Evolutionary conservation across 306 rosid species (phyloP), one percentile per base, ranked within the genome.

Genomic region (Adenanthera pavonina): DNA sequence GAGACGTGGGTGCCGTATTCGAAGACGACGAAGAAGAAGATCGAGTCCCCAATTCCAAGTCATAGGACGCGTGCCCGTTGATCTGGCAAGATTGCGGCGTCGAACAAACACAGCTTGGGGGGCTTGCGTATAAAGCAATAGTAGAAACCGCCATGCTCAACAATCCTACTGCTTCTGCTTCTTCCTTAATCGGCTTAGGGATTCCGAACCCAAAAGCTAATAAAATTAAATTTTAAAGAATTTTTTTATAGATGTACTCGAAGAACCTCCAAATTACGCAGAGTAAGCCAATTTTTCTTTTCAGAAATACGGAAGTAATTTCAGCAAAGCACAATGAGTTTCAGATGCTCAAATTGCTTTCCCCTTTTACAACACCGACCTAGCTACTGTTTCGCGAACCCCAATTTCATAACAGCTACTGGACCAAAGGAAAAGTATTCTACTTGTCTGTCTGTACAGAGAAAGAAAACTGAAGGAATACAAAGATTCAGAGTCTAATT

Each of bases 91-190:
- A 89, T 61, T 92, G 89, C 35, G 98, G 81, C 41, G 97, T 51
- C 12, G 99, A 95, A 87, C 97, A 89, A 56, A 95, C 35, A 43
- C 74, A 19, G 53, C 96, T 84, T n/a, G 98, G 96, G 65, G 97
- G 93, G 69, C 97, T 95, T 38, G 97, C 91, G 89, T 93, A 93
- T 1, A 96, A 83, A 36, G 97, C 94, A 66, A 93, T 92, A 4
- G 97, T 91, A 3, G 99, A 97, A 17, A 93, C 98, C 75, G 89
- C 89, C 98, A 96, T 92, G 83, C 25, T 81, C 47, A 3, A 16
- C 13, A 25, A 25, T 4, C 9, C 51, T 46, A 13, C 38, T 40
- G 34, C 14, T 56, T 65, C 9, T 51, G 40, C 57, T 20, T 8
- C 78, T 71, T 9, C 81, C 56, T 3, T 61, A 69, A 74, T 80